These are phyloP conservation scores for Halophytophthora batemanensis DNA, from an alignment of 352 stramenopile genomes.

Conservation along the genomic window DNA sequence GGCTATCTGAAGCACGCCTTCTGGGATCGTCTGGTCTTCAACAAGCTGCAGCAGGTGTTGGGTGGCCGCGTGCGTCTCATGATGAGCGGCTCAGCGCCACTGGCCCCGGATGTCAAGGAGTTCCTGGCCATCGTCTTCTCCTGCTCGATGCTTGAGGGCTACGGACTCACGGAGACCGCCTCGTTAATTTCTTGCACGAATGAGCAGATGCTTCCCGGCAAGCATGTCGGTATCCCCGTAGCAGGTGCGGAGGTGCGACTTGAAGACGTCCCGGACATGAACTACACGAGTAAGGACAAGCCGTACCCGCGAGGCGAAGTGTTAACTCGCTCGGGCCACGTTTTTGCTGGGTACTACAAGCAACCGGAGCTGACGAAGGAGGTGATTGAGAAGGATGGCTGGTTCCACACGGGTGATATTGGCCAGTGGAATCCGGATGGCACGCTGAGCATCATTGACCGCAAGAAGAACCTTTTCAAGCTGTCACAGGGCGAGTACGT, in stretches of 20 bases:
- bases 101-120: constrained; percentile 90
- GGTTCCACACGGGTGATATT: constrained; percentile 97
- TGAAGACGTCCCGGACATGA: constrained; percentile 95
- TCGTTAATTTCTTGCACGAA: constrained; percentile 38
- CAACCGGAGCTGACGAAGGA: constrained; percentile 90
- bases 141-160: constrained; percentile 91
- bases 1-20: constrained; percentile 57
- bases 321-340: constrained; percentile 78
- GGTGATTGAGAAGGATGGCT: constrained; percentile 90
- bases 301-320: constrained; percentile 76
- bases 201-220: constrained; percentile 36
- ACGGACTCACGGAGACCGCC: constrained; percentile 92
- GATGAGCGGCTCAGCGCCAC: constrained; percentile 91
- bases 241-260: constrained; percentile 89
- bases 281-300: constrained; percentile 78
- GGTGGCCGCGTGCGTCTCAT: constrained; percentile 90
- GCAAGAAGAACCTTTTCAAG: constrained; percentile 95
- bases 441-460: constrained; percentile 88
- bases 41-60: constrained; percentile 91
- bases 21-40: constrained; percentile 95
- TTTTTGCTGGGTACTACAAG: constrained; percentile 95
- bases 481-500: constrained; percentile 95
- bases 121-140: constrained; percentile 94
- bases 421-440: constrained; percentile 92
- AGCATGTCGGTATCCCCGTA: constrained; percentile 91